A percentile compares a stretch with the other conserved stretches of the same genome.
Conservation (phyloP, 805 yeast species). For the Yamadazyma insecticola region DNA sequence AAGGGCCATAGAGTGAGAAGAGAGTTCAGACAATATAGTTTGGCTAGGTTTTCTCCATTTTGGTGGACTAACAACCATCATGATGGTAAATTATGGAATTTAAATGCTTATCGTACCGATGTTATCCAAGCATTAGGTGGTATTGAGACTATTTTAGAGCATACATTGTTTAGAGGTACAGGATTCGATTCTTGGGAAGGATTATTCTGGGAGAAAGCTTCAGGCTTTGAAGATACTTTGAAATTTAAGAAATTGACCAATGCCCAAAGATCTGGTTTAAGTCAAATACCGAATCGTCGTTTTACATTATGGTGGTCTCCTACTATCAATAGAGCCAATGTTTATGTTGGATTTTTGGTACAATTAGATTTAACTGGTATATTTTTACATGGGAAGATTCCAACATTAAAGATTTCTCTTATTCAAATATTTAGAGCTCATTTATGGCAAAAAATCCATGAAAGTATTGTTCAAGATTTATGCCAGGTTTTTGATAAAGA, state of each 20-base stretch:
- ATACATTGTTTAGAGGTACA: constrained; percentile 91
- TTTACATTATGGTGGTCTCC: constrained; percentile 99
- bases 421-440: constrained; percentile 97
- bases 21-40: constrained; percentile 68
- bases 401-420: constrained; percentile 90
- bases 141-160: constrained; percentile 91
- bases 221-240: constrained; percentile 95
- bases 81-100: constrained; percentile 94
- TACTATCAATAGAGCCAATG: constrained; percentile 95
- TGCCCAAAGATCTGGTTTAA: constrained; percentile 95
- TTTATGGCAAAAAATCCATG: constrained; percentile 98
- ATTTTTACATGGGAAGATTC: constrained; percentile 95
- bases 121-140: constrained; percentile 98
- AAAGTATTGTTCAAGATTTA: constrained; percentile 86
- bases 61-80: constrained; percentile 96
- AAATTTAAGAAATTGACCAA: constrained; percentile 92
- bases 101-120: constrained; percentile 89
- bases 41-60: constrained; percentile 76
- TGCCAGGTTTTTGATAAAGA: constrained; percentile 91
- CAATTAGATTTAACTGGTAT: constrained; percentile 96
- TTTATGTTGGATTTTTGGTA: constrained; percentile 94
- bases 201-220: constrained; percentile 95
- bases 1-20: constrained; percentile 86
- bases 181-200: constrained; percentile 99
- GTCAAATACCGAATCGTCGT: constrained; percentile 96